Percentiles rank a stretch among this genome's conserved stretches.
Conservation (phyloP, 1,284 basidiomycete species). For the Rhodofomes roseus region DNA sequence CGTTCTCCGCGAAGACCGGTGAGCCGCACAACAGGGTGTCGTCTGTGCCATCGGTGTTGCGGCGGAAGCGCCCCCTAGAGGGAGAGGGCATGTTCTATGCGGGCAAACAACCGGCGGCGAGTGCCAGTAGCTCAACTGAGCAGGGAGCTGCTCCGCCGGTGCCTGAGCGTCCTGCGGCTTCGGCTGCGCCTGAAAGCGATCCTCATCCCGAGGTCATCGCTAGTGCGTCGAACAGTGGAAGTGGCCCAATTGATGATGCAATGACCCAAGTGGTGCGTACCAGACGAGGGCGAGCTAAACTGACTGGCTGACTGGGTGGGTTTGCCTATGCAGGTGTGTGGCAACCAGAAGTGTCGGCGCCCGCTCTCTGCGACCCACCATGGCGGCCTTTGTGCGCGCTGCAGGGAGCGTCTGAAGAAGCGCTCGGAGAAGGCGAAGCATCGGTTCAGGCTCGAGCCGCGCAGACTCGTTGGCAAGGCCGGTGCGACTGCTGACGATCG, state of each 20-base stretch:
- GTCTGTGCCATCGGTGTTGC: neutral
- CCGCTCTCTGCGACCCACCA: constrained; percentile 20
- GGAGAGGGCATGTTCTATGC: neutral
- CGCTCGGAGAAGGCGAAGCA: constrained; percentile 39
- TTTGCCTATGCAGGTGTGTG: constrained; percentile 20
- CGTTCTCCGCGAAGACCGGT: constrained; percentile 19
- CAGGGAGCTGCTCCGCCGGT: neutral
- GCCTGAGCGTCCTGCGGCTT: neutral
- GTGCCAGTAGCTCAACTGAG: neutral
- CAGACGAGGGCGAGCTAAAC: neutral
- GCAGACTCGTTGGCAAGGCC: constrained; percentile 13
- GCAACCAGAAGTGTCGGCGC: constrained; percentile 30
- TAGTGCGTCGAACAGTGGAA: neutral
- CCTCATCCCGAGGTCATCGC: neutral
- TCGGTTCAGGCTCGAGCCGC: constrained; percentile 42
- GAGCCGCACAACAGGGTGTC: constrained; percentile 7
- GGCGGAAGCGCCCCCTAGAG: neutral
- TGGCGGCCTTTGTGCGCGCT: constrained; percentile 40
- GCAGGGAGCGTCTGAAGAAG: constrained; percentile 41
- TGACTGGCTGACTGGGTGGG: neutral
- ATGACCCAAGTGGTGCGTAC: neutral
- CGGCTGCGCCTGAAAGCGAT: neutral
- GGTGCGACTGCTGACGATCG: no score
- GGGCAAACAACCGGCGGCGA: neutral
- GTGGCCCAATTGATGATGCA: neutral